These are phyloP conservation scores for Saccharomyces hybrid DNA, from an alignment of 1,139 yeast species.

Conservation along the genomic window DNA sequence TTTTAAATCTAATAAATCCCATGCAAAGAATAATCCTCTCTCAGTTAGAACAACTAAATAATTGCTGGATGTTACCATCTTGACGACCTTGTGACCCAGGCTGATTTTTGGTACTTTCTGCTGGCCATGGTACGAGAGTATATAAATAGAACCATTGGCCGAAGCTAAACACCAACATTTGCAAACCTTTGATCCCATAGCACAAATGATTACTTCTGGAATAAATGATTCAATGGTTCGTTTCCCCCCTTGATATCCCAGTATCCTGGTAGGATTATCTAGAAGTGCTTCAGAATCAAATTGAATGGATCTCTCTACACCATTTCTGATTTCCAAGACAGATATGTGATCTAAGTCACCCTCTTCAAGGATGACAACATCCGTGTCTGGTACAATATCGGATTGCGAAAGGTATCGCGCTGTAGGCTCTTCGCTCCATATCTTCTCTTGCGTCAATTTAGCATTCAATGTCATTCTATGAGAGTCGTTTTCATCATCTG, in stretches of 20 bases:
- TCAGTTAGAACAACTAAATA: slow-evolving; percentile 25
- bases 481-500: slow-evolving; percentile 26
- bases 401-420: slow-evolving; percentile 22
- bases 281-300: slow-evolving; percentile 27
- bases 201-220: slow-evolving; percentile 41
- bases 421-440: slow-evolving; percentile 28
- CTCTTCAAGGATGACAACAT: slow-evolving; percentile 25
- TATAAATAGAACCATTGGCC: slow-evolving; percentile 24
- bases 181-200: slow-evolving; percentile 25
- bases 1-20: slow-evolving; percentile 20
- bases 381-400: slow-evolving; percentile 28
- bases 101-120: slow-evolving; percentile 22
- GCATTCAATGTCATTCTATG: slow-evolving; percentile 25
- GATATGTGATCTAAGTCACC: slow-evolving; percentile 23
- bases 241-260: slow-evolving; percentile 38
- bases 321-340: slow-evolving; percentile 42
- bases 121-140: slow-evolving; percentile 23
- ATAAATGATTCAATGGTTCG: slow-evolving; percentile 41
- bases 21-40: slow-evolving; percentile 28
- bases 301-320: slow-evolving; percentile 32
- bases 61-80: slow-evolving; percentile 15
- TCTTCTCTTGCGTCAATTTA: slow-evolving; percentile 22
- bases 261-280: slow-evolving; percentile 44
- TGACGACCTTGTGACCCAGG: slow-evolving; percentile 28
- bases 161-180: slow-evolving; percentile 30